Evolutionary conservation across 176 grass and related monocot genomes (phyloP), one percentile per base, ranked within the genome.

Genomic region (Triticum timopheevii): DNA sequence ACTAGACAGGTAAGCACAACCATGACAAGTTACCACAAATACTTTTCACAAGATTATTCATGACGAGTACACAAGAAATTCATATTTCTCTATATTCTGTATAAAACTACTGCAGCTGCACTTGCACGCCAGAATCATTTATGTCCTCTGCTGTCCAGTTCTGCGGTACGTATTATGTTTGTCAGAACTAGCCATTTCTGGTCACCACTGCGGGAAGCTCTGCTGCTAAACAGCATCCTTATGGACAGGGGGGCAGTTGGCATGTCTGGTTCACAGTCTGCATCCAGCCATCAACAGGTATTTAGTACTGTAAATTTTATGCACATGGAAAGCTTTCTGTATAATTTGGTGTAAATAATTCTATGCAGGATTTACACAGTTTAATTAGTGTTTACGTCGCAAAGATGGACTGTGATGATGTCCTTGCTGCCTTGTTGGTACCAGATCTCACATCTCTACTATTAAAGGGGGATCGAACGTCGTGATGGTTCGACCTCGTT

Each of bases 51-150:
- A 75, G 23, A 74, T 40, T 74, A 63, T 80, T 28, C 66, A 44
- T 59, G 66, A 68, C 35, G 7, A 69, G 20, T 66, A 17, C 27
- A 54, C 12, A 79, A 33, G 58, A 66, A 65, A 71, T 79, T 22
- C 44, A 20, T 35, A 82, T 68, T 50, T 73, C 20, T 83, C 34
- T 80, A 70, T 69, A 28, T 90, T 47, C 44, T 81, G n/a, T 76
- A 38, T 52, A 80, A 61, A 80, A 61, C 61, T 87, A 68, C 82
- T 80, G 16, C 25, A 89, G 38, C 81, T 90, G 59, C 49, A 90
- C 87, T 93, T 90, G 93, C 49, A 90, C 68, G 65, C 87, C 93
- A 73, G 89, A 98, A 88, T 98, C 87, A 85, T 97, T 88, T 3
- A 78, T 80, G 61, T 49, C 82, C 38, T 93, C 87, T 80, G 93